phyloP scores from a whole-genome alignment of 805 yeast genomes.

The Clavispora fructus region DNA sequence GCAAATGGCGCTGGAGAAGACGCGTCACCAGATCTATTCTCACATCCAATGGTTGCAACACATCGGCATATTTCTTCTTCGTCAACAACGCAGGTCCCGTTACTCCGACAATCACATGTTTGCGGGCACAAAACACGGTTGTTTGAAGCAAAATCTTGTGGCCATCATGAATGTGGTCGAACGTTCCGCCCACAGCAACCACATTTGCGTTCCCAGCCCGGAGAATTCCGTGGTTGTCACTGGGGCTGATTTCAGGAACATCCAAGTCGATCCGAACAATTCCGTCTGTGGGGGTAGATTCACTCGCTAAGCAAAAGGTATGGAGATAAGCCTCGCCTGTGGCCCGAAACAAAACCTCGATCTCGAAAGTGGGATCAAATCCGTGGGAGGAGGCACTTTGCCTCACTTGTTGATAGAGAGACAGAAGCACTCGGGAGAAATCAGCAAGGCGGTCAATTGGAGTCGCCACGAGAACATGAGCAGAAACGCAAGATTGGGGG shows the following conservation, averaged over 20 bases:
- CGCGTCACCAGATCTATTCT: slow-evolving; percentile 44
- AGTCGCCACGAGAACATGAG: slow-evolving; percentile 23
- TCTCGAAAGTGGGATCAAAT: slow-evolving; percentile 21
- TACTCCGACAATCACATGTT: slow-evolving; percentile 68
- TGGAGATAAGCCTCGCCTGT: neutral
- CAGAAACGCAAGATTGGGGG: neutral
- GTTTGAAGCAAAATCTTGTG: slow-evolving; percentile 80
- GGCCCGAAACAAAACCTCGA: slow-evolving; percentile 18
- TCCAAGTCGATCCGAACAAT: neutral
- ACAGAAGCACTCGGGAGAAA: slow-evolving; percentile 25
- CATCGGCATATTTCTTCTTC: slow-evolving; percentile 70
- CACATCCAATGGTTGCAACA: slow-evolving; percentile 50
- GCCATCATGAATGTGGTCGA: slow-evolving; percentile 94
- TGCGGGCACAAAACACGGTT: slow-evolving; percentile 55
- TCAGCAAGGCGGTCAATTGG: slow-evolving; percentile 7
- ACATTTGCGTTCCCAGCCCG: neutral
- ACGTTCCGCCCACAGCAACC: slow-evolving; percentile 87
- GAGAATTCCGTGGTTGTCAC: neutral
- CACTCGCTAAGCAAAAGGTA: neutral
- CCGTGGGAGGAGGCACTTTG: slow-evolving; percentile 13
- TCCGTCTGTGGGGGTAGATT: neutral
- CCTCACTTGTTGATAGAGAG: slow-evolving; percentile 26
- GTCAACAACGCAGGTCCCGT: slow-evolving; percentile 69
- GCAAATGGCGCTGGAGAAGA: slow-evolving; percentile 44
- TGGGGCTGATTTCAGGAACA: neutral